These are phyloP conservation scores for Jaltomata sinuosa DNA, from an alignment of 257 asterid species.

Conservation along the genomic window DNA sequence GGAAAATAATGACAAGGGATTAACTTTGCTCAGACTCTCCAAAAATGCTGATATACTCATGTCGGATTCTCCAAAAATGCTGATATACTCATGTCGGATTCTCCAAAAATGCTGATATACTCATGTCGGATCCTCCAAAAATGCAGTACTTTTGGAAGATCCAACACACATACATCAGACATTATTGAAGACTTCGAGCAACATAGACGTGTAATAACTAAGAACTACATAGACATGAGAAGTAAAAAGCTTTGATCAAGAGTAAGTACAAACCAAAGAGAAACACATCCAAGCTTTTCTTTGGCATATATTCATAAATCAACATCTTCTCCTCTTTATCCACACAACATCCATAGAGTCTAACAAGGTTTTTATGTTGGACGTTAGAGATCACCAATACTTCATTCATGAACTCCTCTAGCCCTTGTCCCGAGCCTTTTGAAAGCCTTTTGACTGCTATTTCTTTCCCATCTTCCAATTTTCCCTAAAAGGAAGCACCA, in stretches of 20 bases:
- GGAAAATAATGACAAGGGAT: neutral
- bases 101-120: too few relatives aligned
- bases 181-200: too few relatives aligned
- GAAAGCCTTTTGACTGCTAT: constrained; percentile 66
- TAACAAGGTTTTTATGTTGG: constrained; percentile 61
- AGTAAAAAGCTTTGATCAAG: too few relatives aligned
- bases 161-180: too few relatives aligned
- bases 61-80: too few relatives aligned
- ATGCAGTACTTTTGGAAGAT: too few relatives aligned
- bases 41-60: too few relatives aligned
- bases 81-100: too few relatives aligned
- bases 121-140: too few relatives aligned
- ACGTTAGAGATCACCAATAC: constrained; percentile 46
- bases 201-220: neutral
- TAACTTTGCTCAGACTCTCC: neutral
- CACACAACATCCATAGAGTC: constrained; percentile 41
- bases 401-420: constrained; percentile 50
- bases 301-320: constrained; percentile 41
- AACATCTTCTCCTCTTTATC: constrained; percentile 50
- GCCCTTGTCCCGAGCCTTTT: constrained; percentile 45
- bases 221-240: neutral
- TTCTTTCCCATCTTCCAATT: constrained; percentile 35
- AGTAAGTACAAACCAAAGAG: constrained; percentile 12
- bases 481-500: constrained; percentile 23
- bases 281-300: constrained; percentile 41